Conservation (phyloP, 2,329 filamentous ascomycete genomes). For the Cryphonectria naterciae region DNA sequence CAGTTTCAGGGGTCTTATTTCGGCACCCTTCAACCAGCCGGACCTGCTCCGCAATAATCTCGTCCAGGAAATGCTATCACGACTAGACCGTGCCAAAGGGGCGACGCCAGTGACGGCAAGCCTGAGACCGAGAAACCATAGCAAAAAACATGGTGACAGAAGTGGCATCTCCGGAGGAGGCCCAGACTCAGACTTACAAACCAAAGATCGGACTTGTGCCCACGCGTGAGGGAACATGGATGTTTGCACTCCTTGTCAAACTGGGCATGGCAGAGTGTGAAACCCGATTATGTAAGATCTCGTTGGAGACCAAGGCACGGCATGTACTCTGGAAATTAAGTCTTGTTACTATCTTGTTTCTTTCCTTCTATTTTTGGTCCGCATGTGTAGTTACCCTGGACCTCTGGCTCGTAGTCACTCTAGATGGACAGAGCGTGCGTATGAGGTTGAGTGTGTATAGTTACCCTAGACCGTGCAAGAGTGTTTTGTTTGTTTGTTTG, state of each 20-base stretch:
- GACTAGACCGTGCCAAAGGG: background rate
- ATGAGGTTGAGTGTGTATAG: too few relatives aligned
- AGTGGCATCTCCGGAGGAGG: background rate
- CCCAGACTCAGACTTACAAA: background rate
- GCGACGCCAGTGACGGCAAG: background rate
- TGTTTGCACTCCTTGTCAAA: conserved; percentile 8
- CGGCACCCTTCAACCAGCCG: background rate
- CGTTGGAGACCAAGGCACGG: background rate
- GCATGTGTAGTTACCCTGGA: too few relatives aligned
- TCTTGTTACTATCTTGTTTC: too few relatives aligned
- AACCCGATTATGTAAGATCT: conserved; percentile 4
- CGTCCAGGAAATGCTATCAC: background rate
- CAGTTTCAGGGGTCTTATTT: conserved; percentile 3
- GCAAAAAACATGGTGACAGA: background rate
- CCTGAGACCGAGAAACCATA: background rate
- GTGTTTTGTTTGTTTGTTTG: too few relatives aligned
- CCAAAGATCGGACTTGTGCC: background rate
- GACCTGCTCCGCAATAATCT: background rate
- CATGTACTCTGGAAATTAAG: too few relatives aligned
- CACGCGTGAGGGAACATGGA: conserved; percentile 6
- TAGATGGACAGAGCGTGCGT: too few relatives aligned
- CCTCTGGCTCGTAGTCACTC: too few relatives aligned
- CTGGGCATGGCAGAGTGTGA: conserved; percentile 13
- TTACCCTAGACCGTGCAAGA: too few relatives aligned
- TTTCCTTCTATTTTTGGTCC: too few relatives aligned